phyloP scores from a whole-genome alignment of 305 asterid genomes.

The Plantago coronopus region DNA sequence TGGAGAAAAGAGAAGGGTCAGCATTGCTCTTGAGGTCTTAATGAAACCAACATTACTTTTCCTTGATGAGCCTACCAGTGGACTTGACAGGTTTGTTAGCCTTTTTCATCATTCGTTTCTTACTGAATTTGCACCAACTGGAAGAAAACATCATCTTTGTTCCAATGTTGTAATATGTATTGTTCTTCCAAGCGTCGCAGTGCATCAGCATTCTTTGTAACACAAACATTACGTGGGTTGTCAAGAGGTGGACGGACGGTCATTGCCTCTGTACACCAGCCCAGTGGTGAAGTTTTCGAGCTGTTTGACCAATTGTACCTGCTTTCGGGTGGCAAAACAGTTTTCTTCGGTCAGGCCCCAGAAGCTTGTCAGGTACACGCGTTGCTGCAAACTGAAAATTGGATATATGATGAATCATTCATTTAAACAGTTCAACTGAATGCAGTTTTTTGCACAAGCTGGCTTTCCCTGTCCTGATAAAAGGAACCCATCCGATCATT shows the following conservation, averaged over 20 bases:
- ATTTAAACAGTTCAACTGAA: too few species aligned
- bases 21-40: slow-evolving; percentile 85
- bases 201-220: slow-evolving; percentile 96
- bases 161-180: too few species aligned
- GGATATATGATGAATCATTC: too few species aligned
- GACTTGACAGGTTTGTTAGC: slow-evolving; percentile 70
- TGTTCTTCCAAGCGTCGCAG: too few species aligned
- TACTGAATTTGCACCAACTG: too few species aligned
- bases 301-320: slow-evolving; percentile 76
- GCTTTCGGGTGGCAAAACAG: slow-evolving; percentile 85
- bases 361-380: slow-evolving; percentile 95
- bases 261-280: slow-evolving; percentile 94
- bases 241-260: slow-evolving; percentile 93
- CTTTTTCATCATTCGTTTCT: neutral
- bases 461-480: slow-evolving; percentile 94
- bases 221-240: slow-evolving; percentile 75
- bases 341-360: slow-evolving; percentile 87
- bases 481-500: slow-evolving; percentile 92
- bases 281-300: slow-evolving; percentile 97
- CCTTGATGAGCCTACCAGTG: slow-evolving; percentile 97
- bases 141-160: too few species aligned
- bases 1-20: slow-evolving; percentile 86
- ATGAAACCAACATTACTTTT: slow-evolving; percentile 91
- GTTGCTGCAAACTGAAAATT: too few species aligned
- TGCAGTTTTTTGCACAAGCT: slow-evolving; percentile 88